A percentile compares a stretch with the other conserved stretches of the same genome.
Conservation (phyloP, 1,139 yeast genomes). For the Taphrina flavorubra region DNA sequence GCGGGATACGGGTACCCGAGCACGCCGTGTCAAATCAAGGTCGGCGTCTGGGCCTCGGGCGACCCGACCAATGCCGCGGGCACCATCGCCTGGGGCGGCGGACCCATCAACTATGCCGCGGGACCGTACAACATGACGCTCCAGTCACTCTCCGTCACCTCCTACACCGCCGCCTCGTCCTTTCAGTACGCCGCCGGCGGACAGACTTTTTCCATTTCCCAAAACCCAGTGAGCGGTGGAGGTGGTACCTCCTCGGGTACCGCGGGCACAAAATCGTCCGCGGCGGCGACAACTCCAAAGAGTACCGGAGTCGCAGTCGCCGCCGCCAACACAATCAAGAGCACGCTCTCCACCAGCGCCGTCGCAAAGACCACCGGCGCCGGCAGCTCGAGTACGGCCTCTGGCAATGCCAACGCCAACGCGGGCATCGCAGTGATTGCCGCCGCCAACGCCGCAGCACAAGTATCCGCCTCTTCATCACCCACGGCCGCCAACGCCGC, state of each 20-base stretch:
- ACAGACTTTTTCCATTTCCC: conserved; percentile 14
- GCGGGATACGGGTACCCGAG: conserved; percentile 76
- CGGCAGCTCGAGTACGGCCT: neutral
- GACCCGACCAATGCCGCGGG: conserved; percentile 67
- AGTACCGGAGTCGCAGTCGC: neutral
- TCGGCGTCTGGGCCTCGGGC: conserved; percentile 95
- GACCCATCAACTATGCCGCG: conserved; percentile 63
- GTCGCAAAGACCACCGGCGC: neutral
- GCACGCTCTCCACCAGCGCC: conserved; percentile 2
- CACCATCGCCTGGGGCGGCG: conserved; percentile 95
- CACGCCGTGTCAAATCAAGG: conserved; percentile 84
- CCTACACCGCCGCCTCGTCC: conserved; percentile 32
- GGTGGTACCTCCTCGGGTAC: neutral
- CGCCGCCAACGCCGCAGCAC: conserved; percentile 17
- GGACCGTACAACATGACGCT: conserved; percentile 40
- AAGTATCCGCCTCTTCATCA: conserved; percentile 2
- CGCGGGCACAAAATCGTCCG: neutral
- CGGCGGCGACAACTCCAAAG: neutral
- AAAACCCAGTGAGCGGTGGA: neutral
- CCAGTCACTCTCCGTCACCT: conserved; percentile 24
- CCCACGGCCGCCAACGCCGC: neutral
- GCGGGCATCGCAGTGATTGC: conserved; percentile 8
- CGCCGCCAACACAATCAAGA: neutral
- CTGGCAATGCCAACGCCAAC: neutral
- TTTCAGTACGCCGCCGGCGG: conserved; percentile 33